These are phyloP conservation scores for Podila verticillata DNA, from an alignment of 192 early-diverging fungal species.

Conservation along the genomic window DNA sequence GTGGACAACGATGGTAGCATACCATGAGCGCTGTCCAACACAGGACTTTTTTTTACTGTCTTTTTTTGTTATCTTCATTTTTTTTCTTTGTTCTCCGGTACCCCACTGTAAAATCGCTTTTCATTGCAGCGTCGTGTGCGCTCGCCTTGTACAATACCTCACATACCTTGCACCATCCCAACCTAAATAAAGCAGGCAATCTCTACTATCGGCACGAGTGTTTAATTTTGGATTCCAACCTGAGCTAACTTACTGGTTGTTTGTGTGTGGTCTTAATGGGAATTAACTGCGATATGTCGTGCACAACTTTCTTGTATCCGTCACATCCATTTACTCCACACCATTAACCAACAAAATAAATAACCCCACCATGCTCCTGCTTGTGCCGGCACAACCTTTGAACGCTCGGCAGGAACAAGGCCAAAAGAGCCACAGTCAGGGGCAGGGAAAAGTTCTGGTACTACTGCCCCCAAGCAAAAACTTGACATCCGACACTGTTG, in stretches of 20 bases:
- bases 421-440: not conserved
- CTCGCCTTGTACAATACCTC: too few relatives aligned
- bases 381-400: not conserved
- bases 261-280: too few relatives aligned
- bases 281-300: too few relatives aligned
- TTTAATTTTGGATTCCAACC: too few relatives aligned
- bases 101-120: not conserved
- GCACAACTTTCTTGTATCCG: too few relatives aligned
- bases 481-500: not conserved
- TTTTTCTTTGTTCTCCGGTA: not conserved
- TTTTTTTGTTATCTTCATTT: not conserved
- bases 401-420: not conserved
- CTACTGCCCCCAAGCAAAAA: conserved; percentile 1
- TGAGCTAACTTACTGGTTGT: too few relatives aligned
- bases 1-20: not conserved
- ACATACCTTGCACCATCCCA: too few relatives aligned
- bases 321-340: too few relatives aligned
- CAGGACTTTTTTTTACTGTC: not conserved
- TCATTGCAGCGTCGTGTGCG: not conserved
- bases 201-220: too few relatives aligned
- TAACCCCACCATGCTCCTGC: not conserved
- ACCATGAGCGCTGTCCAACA: not conserved
- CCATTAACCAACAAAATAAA: not conserved
- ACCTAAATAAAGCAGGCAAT: too few relatives aligned
- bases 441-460: conserved; percentile 3